Conservation (phyloP, 148 eudicot species). For the Camellia granthamiana region DNA sequence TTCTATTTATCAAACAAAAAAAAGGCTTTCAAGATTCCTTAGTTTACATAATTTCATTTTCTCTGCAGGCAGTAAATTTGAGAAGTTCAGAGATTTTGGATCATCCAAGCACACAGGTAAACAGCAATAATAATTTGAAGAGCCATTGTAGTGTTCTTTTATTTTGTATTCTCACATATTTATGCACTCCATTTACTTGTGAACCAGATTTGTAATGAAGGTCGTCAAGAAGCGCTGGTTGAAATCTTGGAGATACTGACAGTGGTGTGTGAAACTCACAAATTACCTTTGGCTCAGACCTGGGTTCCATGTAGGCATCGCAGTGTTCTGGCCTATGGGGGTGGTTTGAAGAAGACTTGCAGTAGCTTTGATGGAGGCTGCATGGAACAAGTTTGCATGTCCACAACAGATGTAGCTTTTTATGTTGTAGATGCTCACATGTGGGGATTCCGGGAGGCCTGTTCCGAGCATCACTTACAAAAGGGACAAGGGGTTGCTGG, state of each 20-base stretch:
- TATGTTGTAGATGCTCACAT: constrained; percentile 84
- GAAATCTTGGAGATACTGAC: constrained; percentile 85
- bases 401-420: constrained; percentile 84
- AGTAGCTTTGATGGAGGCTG: constrained; percentile 95
- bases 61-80: constrained; percentile 84
- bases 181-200: constrained; percentile 16
- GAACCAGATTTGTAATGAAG: constrained; percentile 82
- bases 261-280: constrained; percentile 78
- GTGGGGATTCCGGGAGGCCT: constrained; percentile 97
- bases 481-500: constrained; percentile 97
- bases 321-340: constrained; percentile 76
- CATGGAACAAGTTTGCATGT: constrained; percentile 92
- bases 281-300: constrained; percentile 91
- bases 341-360: constrained; percentile 80
- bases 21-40: constrained; percentile 18
- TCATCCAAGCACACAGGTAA: constrained; percentile 73
- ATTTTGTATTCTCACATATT: constrained; percentile 9
- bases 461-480: constrained; percentile 91
- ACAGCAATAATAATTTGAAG: constrained; percentile 5
- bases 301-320: constrained; percentile 96
- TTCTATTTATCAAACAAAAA: too few relatives aligned
- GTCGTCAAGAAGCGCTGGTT: constrained; percentile 83
- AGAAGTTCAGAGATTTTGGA: constrained; percentile 84
- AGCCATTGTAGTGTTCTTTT: constrained; percentile 5
- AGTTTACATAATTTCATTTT: constrained; percentile 28